phyloP scores from a whole-genome alignment of 169 alveolate species.

The Plasmodium adleri region DNA sequence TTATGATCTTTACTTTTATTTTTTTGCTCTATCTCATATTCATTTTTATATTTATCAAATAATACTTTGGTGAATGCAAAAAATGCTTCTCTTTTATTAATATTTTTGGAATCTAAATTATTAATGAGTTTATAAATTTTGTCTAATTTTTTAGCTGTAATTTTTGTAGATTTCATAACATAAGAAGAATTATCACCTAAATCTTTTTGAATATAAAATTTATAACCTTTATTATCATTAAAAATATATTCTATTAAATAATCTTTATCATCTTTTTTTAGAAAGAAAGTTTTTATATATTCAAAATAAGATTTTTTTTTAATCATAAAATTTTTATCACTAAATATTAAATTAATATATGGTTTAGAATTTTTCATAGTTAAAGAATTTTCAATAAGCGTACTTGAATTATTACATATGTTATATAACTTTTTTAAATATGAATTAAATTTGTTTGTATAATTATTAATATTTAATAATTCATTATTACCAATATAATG shows the following conservation, averaged over 20 bases:
- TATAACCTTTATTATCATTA: slow-evolving; percentile 53
- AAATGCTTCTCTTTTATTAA: not conserved
- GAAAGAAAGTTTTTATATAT: slow-evolving; percentile 27
- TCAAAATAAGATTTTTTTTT: slow-evolving; percentile 38
- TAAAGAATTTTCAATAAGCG: slow-evolving; percentile 12
- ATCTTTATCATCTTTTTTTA: slow-evolving; percentile 29
- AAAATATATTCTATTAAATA: slow-evolving; percentile 32
- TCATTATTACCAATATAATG: not conserved
- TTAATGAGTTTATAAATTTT: slow-evolving; percentile 6
- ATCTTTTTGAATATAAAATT: slow-evolving; percentile 47
- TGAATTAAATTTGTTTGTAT: slow-evolving; percentile 36
- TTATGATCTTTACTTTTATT: slow-evolving; percentile 3
- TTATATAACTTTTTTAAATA: slow-evolving; percentile 31
- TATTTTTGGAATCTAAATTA: slow-evolving; percentile 9
- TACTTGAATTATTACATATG: slow-evolving; percentile 20
- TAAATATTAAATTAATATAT: slow-evolving; percentile 26
- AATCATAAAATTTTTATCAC: slow-evolving; percentile 28
- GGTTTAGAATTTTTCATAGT: slow-evolving; percentile 5
- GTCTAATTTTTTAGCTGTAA: slow-evolving; percentile 31
- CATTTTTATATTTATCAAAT: slow-evolving; percentile 9
- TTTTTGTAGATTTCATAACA: slow-evolving; percentile 39
- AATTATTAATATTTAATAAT: slow-evolving; percentile 26
- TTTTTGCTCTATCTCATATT: slow-evolving; percentile 12
- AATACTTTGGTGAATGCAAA: slow-evolving; percentile 6
- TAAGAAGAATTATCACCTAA: slow-evolving; percentile 26